Evolutionary conservation across 1,139 yeast species (phyloP), one percentile per base, ranked within the genome.

Genomic region (Entelexis paramagnoliae): DNA sequence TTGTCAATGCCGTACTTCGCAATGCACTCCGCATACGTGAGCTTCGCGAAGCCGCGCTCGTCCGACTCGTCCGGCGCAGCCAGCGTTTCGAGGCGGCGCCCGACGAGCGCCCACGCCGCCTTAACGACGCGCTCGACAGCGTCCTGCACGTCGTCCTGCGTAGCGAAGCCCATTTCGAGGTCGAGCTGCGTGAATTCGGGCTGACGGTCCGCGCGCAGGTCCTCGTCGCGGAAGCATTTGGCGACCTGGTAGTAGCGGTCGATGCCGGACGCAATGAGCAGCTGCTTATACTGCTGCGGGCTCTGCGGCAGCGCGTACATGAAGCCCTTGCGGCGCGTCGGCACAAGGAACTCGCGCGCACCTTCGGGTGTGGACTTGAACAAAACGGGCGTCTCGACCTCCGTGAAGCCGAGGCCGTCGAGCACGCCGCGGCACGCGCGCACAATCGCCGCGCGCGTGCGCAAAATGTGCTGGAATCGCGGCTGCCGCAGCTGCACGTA

Each of bases 341-440:
- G 98, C 0, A 91, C 97, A 51, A 93, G 68, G 63, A 91, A 91
- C 67, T 91, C 99, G 40, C 95, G 73, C 1, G 99, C 98, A 11
- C 99, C 99, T 67, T 91, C 99, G 0, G 98, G 98, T 0, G 98
- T 91, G 1, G 96, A 85, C 64, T 91, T 89, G 72, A 91, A 91
- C 30, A 91, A 68, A 14, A 89, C 66, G 0, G 99, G 99, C 0
- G 99, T 91, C 64, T 91, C 98, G 40, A 93, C 76, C 63, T 91
- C 98, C 0, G 77, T 76, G 65, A 91, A 91, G 0, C 68, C 68
- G 32, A 63, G 59, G 6, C 60, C 53, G 11, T 70, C 71, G 48
- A 91, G 71, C 0, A 70, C 68, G 0, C 69, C 60, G 46, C 96
- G 72, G 5, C 85, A 73, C 7, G 72, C 61, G 36, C 71, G 66